Conservation (phyloP, 257 asterid species). For the Solanum appendiculatum region DNA sequence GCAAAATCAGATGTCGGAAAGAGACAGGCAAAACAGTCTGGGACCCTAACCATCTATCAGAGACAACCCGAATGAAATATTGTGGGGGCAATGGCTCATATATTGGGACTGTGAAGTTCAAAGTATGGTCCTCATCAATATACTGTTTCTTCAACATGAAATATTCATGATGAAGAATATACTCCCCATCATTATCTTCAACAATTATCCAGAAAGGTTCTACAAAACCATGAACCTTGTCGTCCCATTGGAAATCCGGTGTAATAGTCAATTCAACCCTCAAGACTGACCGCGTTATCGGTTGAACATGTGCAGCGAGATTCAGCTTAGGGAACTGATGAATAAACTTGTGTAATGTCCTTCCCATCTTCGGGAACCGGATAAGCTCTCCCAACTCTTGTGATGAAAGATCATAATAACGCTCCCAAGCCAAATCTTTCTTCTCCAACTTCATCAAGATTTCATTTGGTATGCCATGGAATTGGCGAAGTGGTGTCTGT, state of each 20-base stretch:
- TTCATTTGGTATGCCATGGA: conserved; percentile 33
- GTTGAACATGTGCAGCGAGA: conserved; percentile 32
- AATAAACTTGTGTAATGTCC: conserved; percentile 20
- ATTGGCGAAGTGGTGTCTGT: conserved; percentile 39
- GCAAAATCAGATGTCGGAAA: conserved; percentile 31
- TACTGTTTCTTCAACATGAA: conserved; percentile 33
- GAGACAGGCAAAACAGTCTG: conserved; percentile 33
- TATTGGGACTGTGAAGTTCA: conserved; percentile 29
- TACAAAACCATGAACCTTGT: conserved; percentile 34
- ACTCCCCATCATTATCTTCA: conserved; percentile 33
- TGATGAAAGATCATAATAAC: conserved; percentile 30
- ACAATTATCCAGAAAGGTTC: conserved; percentile 38
- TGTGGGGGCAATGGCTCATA: conserved; percentile 37
- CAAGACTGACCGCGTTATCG: conserved; percentile 32
- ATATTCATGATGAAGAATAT: conserved; percentile 32
- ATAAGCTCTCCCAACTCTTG: conserved; percentile 30
- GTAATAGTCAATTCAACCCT: conserved; percentile 32
- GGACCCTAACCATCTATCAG: conserved; percentile 34
- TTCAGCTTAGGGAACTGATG: conserved; percentile 39
- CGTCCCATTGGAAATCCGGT: conserved; percentile 38
- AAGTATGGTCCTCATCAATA: conserved; percentile 29
- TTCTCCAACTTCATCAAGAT: conserved; percentile 28
- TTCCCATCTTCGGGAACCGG: conserved; percentile 29
- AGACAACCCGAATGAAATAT: conserved; percentile 27
- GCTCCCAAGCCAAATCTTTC: conserved; percentile 34